Evolutionary conservation across 805 yeast species (phyloP).

Genomic region (Hanseniaspora mollemarum): DNA sequence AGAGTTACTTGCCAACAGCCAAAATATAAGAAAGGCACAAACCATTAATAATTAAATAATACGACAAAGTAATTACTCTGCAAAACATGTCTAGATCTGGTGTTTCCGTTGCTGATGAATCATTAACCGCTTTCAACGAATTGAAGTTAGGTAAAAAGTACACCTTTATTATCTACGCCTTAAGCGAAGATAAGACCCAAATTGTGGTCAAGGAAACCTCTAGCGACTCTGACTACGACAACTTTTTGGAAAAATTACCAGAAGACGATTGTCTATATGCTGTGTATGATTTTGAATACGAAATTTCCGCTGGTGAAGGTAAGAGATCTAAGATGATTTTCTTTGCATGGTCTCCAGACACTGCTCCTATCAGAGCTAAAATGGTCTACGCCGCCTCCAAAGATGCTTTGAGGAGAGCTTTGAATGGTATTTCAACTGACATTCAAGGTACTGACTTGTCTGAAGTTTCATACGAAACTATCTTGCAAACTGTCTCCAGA

Average conservation of each 20-base stretch:
- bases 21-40: not conserved
- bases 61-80: not conserved
- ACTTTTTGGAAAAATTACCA: constrained; percentile 77
- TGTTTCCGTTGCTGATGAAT: constrained; percentile 80
- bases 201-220: constrained; percentile 84
- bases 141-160: constrained; percentile 84
- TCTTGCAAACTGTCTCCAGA: constrained; percentile 77
- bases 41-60: not conserved
- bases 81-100: constrained; percentile 33
- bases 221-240: constrained; percentile 62
- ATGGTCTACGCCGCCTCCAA: constrained; percentile 98
- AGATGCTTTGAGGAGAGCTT: constrained; percentile 93
- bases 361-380: constrained; percentile 88
- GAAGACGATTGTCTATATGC: constrained; percentile 96
- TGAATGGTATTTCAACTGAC: constrained; percentile 88
- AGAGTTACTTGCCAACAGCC: not conserved
- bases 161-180: constrained; percentile 70
- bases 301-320: constrained; percentile 81
- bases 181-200: constrained; percentile 79
- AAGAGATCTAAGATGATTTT: constrained; percentile 67
- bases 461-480: constrained; percentile 90
- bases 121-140: constrained; percentile 87
- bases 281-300: constrained; percentile 92
- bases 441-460: constrained; percentile 96
- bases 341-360: constrained; percentile 94